Base-by-base conservation (phyloP, 192 early-diverging fungal species). In the Coemansia brasiliensis region DNA sequence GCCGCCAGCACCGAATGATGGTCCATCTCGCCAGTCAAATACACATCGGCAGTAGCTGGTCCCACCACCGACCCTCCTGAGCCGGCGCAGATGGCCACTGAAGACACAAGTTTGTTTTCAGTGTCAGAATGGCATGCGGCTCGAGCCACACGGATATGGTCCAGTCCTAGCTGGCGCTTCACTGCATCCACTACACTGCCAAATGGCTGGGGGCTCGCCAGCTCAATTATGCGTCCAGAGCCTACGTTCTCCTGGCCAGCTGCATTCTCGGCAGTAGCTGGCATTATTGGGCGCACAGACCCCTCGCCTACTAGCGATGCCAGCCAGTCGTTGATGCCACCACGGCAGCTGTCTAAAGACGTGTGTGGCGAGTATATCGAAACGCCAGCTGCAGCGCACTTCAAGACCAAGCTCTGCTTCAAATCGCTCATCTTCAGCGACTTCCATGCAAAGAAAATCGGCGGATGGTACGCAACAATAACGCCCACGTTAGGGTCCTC, bases 1-100 rank as follows among this genome's bases (percentile, higher is more conserved):
- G 92, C 90, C 21, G 85, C 90, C n/a, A 98, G 82, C 4, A 94
- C 86, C 39, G 94, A 92, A 49, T 98, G 96, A 62, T 98, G 96
- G 12, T 86, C 86, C 88, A 98, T 92, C 82, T 98, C 96, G 12
- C 94, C 96, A 7, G 96, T 94, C 27, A 93, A 84, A 60, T 86
- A 93, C 22, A 98, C 59, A 68, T 96, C 94, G 3, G 92, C 88
- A 13, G 67, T 65, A 0, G 74, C 60, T 0, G 78, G 69, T 11
- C 61, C 61, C 12, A 93, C 65, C 6, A 94, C 85, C 3, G 85
- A 88, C 20, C 72, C 66, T 2, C 92, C 90, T 2, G 94, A 93
- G 11, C 96, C 96, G 7, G 94, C 94, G 81, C 96, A 98, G 38
- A 96, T 92, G 8, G 90, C 96, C 26, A 96, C 82, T 3, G 84